These are phyloP conservation scores for Acacia concinna DNA, from an alignment of 331 rosid genomes.

Conservation along the genomic window DNA sequence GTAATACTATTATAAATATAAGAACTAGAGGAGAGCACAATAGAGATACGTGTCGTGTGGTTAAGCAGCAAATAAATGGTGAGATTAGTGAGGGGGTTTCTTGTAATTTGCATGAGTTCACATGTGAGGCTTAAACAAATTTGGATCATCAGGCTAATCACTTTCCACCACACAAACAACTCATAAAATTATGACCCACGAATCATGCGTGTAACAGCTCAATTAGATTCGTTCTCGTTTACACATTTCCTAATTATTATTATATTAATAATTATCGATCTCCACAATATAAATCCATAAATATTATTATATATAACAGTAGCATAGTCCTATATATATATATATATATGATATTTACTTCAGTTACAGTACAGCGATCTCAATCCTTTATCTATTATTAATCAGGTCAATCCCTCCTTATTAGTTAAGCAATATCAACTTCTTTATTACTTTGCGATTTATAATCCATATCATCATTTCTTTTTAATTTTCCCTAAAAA, in stretches of 20 bases:
- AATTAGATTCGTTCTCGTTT: constrained; percentile 50
- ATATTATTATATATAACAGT: background rate
- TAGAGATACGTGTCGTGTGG: constrained; percentile 7
- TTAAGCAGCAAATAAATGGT: constrained; percentile 45
- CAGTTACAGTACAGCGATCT: background rate
- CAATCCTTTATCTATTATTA: constrained; percentile 7
- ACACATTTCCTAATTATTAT: constrained; percentile 29
- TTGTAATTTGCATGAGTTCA: constrained; percentile 64
- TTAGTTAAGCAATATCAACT: constrained; percentile 18
- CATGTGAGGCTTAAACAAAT: constrained; percentile 53
- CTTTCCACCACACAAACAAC: constrained; percentile 77
- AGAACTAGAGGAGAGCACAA: background rate
- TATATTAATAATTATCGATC: constrained; percentile 15
- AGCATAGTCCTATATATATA: too few species aligned
- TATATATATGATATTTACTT: constrained; percentile 8
- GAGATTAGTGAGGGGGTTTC: constrained; percentile 33
- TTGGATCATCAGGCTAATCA: constrained; percentile 47
- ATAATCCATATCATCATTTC: background rate
- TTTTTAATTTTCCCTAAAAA: background rate
- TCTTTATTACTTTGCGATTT: constrained; percentile 21
- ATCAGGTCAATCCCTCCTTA: constrained; percentile 36
- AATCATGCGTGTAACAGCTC: constrained; percentile 79
- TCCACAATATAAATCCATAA: background rate
- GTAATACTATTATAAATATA: background rate
- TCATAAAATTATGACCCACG: constrained; percentile 66